Evolutionary conservation across 1,284 basidiomycete species (phyloP), one percentile per base, ranked within the genome.

Genomic region (Xerocomus cyaneibrunnescens): DNA sequence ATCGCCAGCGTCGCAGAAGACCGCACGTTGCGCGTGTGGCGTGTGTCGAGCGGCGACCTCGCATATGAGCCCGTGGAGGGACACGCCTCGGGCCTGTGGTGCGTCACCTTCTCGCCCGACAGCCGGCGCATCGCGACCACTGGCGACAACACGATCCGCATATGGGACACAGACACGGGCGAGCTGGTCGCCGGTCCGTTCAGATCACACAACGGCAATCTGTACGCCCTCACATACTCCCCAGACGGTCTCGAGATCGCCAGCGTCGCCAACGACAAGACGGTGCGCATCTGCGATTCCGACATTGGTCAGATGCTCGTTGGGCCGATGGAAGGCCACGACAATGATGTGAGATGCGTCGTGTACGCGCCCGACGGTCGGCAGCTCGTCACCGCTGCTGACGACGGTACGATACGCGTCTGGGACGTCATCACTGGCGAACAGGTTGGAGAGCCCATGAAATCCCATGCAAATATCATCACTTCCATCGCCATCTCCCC

Each of bases 231-330:
- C 51, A 53, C 61, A 12, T 70, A 61, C 31, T 63, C 66, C 48
- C 68, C 68, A 25, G 67, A 67, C 22, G 68, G 66, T 25, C 62
- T 58, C 56, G 60, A 66, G 40, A 64, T 71, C 53, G 65, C 60
- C 40, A 69, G 64, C 55, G 65, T 66, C 3, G 66, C 66, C 21
- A 61, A 61, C 49, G 67, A 70, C 55, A 60, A 59, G 25, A 58
- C 64, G 3, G 53, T 69, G 17, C 54, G 64, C 52, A 54, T 67
- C 44, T 70, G 68, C 47, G 68, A 70, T 48, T 44, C 68, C 4
- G 65, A 62, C 55, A 65, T 67, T 44, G 67, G 67, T 5, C 56
- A 64, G 43, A 55, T 66, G 52, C 54, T 66, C 14, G 44, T 66
- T 36, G 59, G 56, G 9, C 64, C 64, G 2, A 57, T 65, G 56